Evolutionary conservation across 805 yeast species (phyloP).

Genomic region (Candida insectalens): DNA sequence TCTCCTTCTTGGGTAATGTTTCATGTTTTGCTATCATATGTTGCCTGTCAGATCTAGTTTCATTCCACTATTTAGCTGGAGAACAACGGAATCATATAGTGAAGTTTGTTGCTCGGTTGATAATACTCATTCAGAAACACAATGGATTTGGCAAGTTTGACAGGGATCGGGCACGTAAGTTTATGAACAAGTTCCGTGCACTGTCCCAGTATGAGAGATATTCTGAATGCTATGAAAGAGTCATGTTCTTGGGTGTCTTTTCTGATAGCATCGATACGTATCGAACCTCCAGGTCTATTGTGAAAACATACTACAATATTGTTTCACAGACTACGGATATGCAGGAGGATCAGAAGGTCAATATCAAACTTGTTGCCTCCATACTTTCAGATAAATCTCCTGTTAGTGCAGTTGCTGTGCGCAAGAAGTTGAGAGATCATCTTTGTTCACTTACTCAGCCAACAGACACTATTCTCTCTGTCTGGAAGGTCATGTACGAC

Average conservation of each 20-base stretch:
- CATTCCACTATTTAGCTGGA: not conserved
- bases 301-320: constrained; percentile 19
- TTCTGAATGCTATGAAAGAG: too few relatives aligned
- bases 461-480: constrained; percentile 28
- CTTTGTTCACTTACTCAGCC: constrained; percentile 23
- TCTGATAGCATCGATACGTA: constrained; percentile 42
- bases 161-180: too few relatives aligned
- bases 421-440: constrained; percentile 49
- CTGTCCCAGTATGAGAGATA: too few relatives aligned
- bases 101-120: constrained; percentile 25
- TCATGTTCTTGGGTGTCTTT: constrained; percentile 40
- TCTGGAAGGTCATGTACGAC: constrained; percentile 35
- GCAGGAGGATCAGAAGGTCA: constrained; percentile 19
- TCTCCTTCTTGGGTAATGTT: constrained; percentile 27
- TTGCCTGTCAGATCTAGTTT: too few relatives aligned
- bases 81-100: constrained; percentile 23
- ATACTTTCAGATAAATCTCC: constrained; percentile 49
- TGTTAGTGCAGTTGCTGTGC: constrained; percentile 66
- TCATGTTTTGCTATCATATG: constrained; percentile 2
- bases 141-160: constrained; percentile 1
- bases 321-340: constrained; percentile 12
- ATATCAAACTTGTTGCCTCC: constrained; percentile 29
- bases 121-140: constrained; percentile 4
- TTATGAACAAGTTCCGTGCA: too few relatives aligned
- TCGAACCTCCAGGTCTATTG: constrained; percentile 33